A percentile compares a stretch with the other conserved stretches of the same genome.
Evolutionary conservation across 169 alveolate species (phyloP).

Genomic region (Cryptosporidium sp.): DNA sequence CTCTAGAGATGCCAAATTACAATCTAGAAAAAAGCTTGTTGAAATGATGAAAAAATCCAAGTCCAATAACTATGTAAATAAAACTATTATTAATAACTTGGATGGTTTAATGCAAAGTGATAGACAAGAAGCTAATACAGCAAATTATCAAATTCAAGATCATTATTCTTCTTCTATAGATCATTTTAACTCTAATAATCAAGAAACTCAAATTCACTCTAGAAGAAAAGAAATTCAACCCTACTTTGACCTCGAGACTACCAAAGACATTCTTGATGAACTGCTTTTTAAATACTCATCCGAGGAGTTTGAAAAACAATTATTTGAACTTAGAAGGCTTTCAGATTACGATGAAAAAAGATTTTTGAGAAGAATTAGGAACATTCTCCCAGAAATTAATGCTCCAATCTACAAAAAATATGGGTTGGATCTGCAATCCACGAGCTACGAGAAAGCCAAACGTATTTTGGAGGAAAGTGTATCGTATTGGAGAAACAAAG

Average conservation of each 20-base stretch:
- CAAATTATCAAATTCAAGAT: not conserved
- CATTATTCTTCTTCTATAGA: not conserved
- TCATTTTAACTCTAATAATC: not conserved
- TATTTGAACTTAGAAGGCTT: slow-evolving; percentile 21
- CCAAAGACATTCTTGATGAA: slow-evolving; percentile 47
- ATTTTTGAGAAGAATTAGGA: slow-evolving; percentile 20
- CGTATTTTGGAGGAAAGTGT: slow-evolving; percentile 50
- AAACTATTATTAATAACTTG: slow-evolving; percentile 15
- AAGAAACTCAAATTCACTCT: not conserved
- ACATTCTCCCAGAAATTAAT: slow-evolving; percentile 29
- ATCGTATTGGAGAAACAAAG: slow-evolving; percentile 43
- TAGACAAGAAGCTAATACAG: not conserved
- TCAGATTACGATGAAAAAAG: slow-evolving; percentile 71
- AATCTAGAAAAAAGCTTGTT: slow-evolving; percentile 34
- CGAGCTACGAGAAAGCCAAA: slow-evolving; percentile 36
- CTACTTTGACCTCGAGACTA: slow-evolving; percentile 47
- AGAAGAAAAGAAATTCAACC: slow-evolving; percentile 21
- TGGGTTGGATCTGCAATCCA: slow-evolving; percentile 14
- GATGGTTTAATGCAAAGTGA: slow-evolving; percentile 32
- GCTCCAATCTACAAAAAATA: slow-evolving; percentile 24
- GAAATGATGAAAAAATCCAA: slow-evolving; percentile 43
- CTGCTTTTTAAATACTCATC: slow-evolving; percentile 29
- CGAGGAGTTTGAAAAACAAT: slow-evolving; percentile 49
- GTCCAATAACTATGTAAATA: not conserved
- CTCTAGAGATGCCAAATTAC: slow-evolving; percentile 34